Evolutionary conservation across 495 filamentous ascomycete genomes (phyloP), one percentile per base, ranked within the genome.

Genomic region (Terfezia claveryi): DNA sequence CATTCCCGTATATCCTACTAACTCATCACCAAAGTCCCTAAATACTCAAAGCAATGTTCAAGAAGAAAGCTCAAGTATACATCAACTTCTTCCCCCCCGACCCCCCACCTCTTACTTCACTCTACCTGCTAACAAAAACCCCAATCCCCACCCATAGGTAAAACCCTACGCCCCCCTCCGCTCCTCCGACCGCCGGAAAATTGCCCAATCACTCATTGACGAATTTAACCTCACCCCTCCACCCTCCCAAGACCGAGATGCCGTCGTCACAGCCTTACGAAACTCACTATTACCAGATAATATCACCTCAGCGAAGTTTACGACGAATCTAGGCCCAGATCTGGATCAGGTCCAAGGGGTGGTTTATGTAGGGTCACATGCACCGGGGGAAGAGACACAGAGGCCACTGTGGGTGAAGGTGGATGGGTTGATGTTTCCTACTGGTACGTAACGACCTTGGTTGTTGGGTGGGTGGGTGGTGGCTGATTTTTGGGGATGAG

Each of bases 331-430:
- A 12, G 81, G 81, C 1, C 80, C 80, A 6, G 69, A 85, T 37
- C 66, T 83, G 9, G 76, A 74, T 20, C 70, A 78, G 53, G 75
- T 83, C 2, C 73, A 74, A 11, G 81, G 81, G 4, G 80, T 76
- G 0, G 69, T 85, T 0, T 85, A 84, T 59, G 74, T 79, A 20
- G 81, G 81, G 17, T 67, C 71, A 36, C 73, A 79, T 59, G 27
- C 27, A 7, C 63, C 67, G 11, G 66, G 64, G 4, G 72, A 72
- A n/a, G 77, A 81, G 37, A 7, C 7, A 7, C 75, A 77, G 56
- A 70, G 81, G n/a, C 72, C 83, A 44, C 64, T 84, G 16, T 85
- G 81, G 81, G 76, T 81, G 51, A 79, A 76, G 63, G 65, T 80
- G n/a, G 77, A 80, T 51, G 80, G 81, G 36, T 72, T 68, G 36